Evolutionary conservation across 2,329 filamentous ascomycete genomes (phyloP).

Genomic region (Alternaria sp.): DNA sequence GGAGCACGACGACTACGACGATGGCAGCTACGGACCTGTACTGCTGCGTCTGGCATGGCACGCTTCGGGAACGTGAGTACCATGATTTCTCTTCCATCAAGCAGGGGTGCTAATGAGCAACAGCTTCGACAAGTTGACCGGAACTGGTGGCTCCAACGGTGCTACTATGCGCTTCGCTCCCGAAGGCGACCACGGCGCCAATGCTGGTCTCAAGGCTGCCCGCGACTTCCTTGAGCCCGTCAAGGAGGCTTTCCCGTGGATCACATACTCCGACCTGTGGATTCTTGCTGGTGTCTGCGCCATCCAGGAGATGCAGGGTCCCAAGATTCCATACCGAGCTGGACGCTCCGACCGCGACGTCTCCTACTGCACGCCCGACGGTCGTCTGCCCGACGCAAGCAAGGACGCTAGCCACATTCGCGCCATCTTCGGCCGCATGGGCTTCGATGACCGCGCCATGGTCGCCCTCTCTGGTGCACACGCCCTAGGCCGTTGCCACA

Average conservation of each 20-base stretch:
- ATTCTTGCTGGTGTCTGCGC: constrained; percentile 85
- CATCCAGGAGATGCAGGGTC: constrained; percentile 95
- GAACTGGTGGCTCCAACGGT: constrained; percentile 92
- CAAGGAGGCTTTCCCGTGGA: constrained; percentile 92
- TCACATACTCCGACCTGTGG: constrained; percentile 96
- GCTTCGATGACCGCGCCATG: constrained; percentile 96
- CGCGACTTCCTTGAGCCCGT: constrained; percentile 93
- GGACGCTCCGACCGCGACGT: constrained; percentile 83
- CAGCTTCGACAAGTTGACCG: constrained; percentile 81
- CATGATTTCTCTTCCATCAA: not conserved
- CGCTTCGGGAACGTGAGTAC: constrained; percentile 75
- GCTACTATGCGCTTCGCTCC: constrained; percentile 96
- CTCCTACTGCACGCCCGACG: constrained; percentile 89
- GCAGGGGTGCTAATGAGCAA: constrained; percentile 18
- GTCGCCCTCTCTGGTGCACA: constrained; percentile 86
- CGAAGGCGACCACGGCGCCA: constrained; percentile 89
- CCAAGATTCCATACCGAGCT: constrained; percentile 85
- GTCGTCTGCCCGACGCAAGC: constrained; percentile 82
- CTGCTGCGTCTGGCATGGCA: constrained; percentile 94
- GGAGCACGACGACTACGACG: constrained; percentile 94
- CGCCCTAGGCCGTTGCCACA: constrained; percentile 87
- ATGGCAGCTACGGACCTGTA: constrained; percentile 94
- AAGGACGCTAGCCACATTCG: constrained; percentile 83
- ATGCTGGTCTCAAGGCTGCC: constrained; percentile 85
- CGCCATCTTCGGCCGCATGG: constrained; percentile 95